Conservation (phyloP, 2,329 filamentous ascomycete genomes). For the Neonectria sp. region DNA sequence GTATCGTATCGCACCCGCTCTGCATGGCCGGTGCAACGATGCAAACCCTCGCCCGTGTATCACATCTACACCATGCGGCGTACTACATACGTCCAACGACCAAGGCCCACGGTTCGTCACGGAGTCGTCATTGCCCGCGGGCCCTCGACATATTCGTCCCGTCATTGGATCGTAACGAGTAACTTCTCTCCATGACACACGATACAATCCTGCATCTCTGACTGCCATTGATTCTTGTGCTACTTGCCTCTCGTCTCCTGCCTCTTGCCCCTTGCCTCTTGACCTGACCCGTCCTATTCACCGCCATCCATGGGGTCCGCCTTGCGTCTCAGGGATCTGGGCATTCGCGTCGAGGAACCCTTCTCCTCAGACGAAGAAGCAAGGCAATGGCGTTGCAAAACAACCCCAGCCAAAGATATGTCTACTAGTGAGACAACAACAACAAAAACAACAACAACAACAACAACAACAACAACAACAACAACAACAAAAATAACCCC, state of each 20-base stretch:
- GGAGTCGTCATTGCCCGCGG: background rate
- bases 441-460: too few relatives aligned
- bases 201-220: constrained; percentile 3
- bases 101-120: background rate
- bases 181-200: background rate
- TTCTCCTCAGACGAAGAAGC: constrained; percentile 3
- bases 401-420: background rate
- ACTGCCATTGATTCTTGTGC: constrained; percentile 2
- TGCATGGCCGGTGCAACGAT: background rate
- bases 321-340: constrained; percentile 8
- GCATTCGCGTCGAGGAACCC: constrained; percentile 3
- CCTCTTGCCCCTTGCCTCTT: background rate
- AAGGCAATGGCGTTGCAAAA: constrained; percentile 11
- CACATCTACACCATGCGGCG: background rate
- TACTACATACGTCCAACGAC: background rate
- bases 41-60: background rate
- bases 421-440: background rate
- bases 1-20: constrained; percentile 5
- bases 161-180: background rate
- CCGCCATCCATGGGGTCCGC: constrained; percentile 16
- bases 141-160: background rate
- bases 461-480: too few relatives aligned
- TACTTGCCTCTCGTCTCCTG: background rate
- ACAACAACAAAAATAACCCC: background rate
- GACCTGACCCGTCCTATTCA: constrained; percentile 12